Conservation (phyloP, 306 rosid genomes). For the Castanea sativa region DNA sequence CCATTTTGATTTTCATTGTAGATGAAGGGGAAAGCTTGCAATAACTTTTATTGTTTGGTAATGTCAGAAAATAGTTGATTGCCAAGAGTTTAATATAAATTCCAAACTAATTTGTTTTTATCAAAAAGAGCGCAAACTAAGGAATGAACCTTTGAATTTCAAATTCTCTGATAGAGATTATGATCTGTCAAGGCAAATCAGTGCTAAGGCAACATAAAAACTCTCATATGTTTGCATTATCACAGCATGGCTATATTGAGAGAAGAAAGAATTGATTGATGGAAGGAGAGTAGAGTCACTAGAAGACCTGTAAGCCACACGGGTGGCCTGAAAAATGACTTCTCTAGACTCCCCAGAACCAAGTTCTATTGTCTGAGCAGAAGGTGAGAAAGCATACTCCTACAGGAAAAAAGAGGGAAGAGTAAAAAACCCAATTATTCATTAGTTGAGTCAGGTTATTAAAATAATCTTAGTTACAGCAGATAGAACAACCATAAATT, state of each 20-base stretch:
- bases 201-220: background rate
- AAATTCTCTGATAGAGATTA: background rate
- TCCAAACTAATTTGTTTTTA: background rate
- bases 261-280: conserved; percentile 12
- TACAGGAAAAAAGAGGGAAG: conserved; percentile 20
- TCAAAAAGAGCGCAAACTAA: conserved; percentile 4
- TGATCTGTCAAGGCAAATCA: background rate
- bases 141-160: conserved; percentile 15
- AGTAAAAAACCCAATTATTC: background rate
- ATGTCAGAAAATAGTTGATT: background rate
- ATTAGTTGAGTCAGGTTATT: conserved; percentile 20
- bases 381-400: conserved; percentile 95
- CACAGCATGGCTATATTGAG: background rate
- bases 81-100: conserved; percentile 14
- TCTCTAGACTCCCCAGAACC: conserved; percentile 84
- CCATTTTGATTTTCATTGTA: background rate
- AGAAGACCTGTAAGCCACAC: conserved; percentile 93
- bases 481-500: conserved; percentile 7
- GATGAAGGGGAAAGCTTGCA: background rate
- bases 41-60: background rate
- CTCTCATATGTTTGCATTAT: background rate
- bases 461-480: conserved; percentile 19
- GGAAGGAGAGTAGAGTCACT: background rate
- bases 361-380: conserved; percentile 89
- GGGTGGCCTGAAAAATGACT: conserved; percentile 83